These are phyloP conservation scores for Pythium phragmitis DNA, from an alignment of 352 stramenopile species.

Conservation along the genomic window DNA sequence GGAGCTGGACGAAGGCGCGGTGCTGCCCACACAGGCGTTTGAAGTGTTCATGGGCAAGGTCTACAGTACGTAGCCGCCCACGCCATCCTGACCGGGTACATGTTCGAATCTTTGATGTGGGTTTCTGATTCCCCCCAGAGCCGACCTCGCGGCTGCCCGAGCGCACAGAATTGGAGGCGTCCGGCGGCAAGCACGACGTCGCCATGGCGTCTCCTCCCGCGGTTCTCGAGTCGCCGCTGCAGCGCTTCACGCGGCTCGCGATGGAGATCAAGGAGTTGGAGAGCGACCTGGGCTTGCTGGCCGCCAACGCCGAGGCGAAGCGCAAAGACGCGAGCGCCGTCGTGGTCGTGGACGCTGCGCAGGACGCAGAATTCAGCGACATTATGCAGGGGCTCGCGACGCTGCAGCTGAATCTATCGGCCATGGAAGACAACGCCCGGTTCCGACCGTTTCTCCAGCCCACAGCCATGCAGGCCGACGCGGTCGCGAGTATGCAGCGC, in stretches of 20 bases:
- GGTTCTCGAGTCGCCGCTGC: slow-evolving; percentile 61
- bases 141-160: slow-evolving; percentile 35
- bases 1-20: slow-evolving; percentile 59
- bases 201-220: background rate
- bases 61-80: slow-evolving; percentile 47
- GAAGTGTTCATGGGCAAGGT: slow-evolving; percentile 85
- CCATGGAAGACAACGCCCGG: slow-evolving; percentile 51
- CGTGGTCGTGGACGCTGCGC: slow-evolving; percentile 58
- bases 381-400: slow-evolving; percentile 60
- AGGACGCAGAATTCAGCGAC: slow-evolving; percentile 64
- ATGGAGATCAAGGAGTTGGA: slow-evolving; percentile 76
- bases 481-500: slow-evolving; percentile 55
- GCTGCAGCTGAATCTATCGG: slow-evolving; percentile 60
- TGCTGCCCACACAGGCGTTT: slow-evolving; percentile 57
- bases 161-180: slow-evolving; percentile 56
- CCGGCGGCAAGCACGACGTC: slow-evolving; percentile 8
- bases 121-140: slow-evolving; percentile 28
- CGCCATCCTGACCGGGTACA: background rate
- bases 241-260: slow-evolving; percentile 65
- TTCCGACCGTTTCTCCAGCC: slow-evolving; percentile 59
- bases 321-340: slow-evolving; percentile 31
- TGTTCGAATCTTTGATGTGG: background rate
- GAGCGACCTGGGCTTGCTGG: slow-evolving; percentile 55
- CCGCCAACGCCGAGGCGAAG: slow-evolving; percentile 36
- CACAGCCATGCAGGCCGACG: slow-evolving; percentile 33